These are phyloP conservation scores for Penicillium sp. DNA, from an alignment of 2,329 filamentous ascomycete genomes.

Conservation along the genomic window DNA sequence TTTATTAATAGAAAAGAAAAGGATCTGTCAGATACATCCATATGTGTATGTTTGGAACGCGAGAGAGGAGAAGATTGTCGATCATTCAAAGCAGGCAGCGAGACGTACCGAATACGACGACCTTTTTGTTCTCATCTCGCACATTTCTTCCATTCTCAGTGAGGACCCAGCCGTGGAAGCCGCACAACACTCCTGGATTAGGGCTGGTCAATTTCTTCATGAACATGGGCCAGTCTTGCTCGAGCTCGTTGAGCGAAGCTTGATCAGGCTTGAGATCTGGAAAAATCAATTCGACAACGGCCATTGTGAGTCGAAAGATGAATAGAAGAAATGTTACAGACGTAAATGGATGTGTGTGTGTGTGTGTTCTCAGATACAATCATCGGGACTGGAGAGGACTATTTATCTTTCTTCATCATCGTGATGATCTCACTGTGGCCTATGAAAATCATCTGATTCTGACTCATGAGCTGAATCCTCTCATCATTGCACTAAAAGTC, in stretches of 20 bases:
- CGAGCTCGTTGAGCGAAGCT: constrained; percentile 4
- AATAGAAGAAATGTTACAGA: neutral
- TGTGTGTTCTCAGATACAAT: too few species aligned
- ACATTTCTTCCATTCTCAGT: constrained; percentile 9
- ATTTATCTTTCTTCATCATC: too few species aligned
- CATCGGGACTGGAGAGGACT: too few species aligned
- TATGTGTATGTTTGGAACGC: too few species aligned
- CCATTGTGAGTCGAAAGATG: constrained; percentile 1
- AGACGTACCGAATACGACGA: constrained; percentile 7
- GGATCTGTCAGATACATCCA: neutral
- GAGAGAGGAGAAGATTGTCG: too few species aligned
- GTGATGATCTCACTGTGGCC: too few species aligned
- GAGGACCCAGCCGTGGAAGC: constrained; percentile 6
- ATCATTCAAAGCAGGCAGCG: too few species aligned
- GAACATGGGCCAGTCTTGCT: constrained; percentile 1
- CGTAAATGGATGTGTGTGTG: neutral
- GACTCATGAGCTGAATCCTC: too few species aligned
- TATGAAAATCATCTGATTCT: too few species aligned
- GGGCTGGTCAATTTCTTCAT: constrained; percentile 5
- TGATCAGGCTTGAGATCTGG: constrained; percentile 5
- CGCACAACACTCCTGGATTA: constrained; percentile 6
- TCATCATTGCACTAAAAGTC: too few species aligned
- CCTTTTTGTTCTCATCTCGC: constrained; percentile 1
- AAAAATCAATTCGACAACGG: constrained; percentile 8
- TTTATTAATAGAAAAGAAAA: neutral